A percentile compares a stretch with the other conserved stretches of the same genome.
These are phyloP conservation scores for Trematosphaeria pertusa DNA, from an alignment of 2,329 filamentous ascomycete species.

Conservation along the genomic window DNA sequence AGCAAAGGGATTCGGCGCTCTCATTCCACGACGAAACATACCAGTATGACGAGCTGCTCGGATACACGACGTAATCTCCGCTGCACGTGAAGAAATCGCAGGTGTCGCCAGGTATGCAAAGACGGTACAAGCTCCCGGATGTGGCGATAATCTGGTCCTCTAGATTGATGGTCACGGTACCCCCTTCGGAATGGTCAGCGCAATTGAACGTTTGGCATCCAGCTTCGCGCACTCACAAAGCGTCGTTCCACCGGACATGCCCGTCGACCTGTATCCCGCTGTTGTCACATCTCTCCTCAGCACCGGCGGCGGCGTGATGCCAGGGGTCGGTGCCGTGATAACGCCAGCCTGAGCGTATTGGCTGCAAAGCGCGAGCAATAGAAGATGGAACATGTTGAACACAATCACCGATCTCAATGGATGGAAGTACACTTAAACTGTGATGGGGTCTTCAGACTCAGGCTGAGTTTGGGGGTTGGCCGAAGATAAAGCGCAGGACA, in stretches of 20 bases:
- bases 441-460: too few species aligned
- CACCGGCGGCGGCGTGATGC: slow-evolving; percentile 13
- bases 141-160: slow-evolving; percentile 14
- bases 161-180: slow-evolving; percentile 14
- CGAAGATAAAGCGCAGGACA: too few species aligned
- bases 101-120: slow-evolving; percentile 7
- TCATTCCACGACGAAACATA: background rate
- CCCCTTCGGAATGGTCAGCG: slow-evolving; percentile 14
- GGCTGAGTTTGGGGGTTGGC: too few species aligned
- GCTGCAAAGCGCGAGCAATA: slow-evolving; percentile 9
- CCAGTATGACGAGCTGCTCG: slow-evolving; percentile 11
- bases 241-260: slow-evolving; percentile 13
- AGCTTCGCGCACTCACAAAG: slow-evolving; percentile 8
- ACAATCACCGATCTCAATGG: too few species aligned
- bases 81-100: slow-evolving; percentile 20
- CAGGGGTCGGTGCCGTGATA: slow-evolving; percentile 11
- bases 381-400: slow-evolving; percentile 1
- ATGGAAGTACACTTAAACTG: too few species aligned
- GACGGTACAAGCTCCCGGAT: slow-evolving; percentile 12
- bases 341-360: slow-evolving; percentile 9
- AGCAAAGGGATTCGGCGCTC: background rate
- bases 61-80: slow-evolving; percentile 9
- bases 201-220: background rate
- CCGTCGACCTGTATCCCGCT: slow-evolving; percentile 16
- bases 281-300: slow-evolving; percentile 15